phyloP scores from a whole-genome alignment of 495 filamentous ascomycete genomes.

The Endocarpon pusillum region DNA sequence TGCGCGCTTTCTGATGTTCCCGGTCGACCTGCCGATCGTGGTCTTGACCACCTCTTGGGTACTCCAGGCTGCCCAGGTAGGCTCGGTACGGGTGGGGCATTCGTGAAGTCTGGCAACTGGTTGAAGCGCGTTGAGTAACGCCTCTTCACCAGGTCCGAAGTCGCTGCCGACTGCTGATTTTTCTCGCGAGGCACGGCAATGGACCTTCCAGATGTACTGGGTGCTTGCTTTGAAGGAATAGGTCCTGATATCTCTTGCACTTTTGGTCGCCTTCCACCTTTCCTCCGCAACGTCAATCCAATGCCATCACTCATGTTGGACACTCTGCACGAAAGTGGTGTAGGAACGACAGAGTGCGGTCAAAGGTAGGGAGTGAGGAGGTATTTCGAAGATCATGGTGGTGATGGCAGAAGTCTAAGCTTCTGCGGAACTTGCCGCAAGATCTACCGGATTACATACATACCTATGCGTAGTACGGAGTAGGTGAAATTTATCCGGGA shows the following conservation, averaged over 20 bases:
- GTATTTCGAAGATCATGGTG: too few relatives aligned
- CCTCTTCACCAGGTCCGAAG: constrained; percentile 83
- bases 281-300: constrained; percentile 77
- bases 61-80: constrained; percentile 23
- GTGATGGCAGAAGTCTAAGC: too few relatives aligned
- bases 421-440: too few relatives aligned
- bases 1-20: constrained; percentile 23
- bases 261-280: constrained; percentile 56
- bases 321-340: neutral
- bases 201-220: constrained; percentile 15
- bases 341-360: constrained; percentile 14
- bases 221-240: constrained; percentile 20
- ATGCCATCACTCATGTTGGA: constrained; percentile 27
- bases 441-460: too few relatives aligned
- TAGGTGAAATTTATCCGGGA: too few relatives aligned
- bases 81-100: constrained; percentile 48
- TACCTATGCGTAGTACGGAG: too few relatives aligned
- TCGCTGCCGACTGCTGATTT: constrained; percentile 31
- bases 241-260: constrained; percentile 65
- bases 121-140: constrained; percentile 87
- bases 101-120: constrained; percentile 50
- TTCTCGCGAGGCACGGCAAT: constrained; percentile 18
- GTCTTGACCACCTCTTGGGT: constrained; percentile 31
- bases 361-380: neutral
- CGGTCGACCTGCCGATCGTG: constrained; percentile 27